Conservation (phyloP, 192 early-diverging fungal genomes). For the Backusella australiensis region DNA sequence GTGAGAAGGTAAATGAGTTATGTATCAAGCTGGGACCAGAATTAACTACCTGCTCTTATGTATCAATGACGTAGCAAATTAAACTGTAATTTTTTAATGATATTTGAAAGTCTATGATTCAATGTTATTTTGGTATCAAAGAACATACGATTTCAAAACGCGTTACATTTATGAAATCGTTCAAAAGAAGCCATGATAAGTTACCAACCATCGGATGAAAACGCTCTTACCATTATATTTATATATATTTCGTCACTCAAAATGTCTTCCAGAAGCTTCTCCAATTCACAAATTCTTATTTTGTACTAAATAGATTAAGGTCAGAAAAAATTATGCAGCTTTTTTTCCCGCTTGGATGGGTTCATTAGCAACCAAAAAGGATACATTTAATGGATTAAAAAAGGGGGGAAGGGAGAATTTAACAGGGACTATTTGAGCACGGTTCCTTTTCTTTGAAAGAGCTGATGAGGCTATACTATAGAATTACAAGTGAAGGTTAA, state of each 20-base stretch:
- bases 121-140: neutral
- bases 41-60: too few relatives aligned
- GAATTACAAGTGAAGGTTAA: neutral
- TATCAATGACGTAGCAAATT: neutral
- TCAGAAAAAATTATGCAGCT: neutral
- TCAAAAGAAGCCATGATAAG: neutral
- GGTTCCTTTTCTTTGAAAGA: neutral
- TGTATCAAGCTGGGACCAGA: too few relatives aligned
- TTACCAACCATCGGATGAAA: neutral
- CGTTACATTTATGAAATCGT: too few relatives aligned
- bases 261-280: neutral
- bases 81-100: neutral
- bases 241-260: neutral
- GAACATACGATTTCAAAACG: too few relatives aligned
- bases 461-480: neutral
- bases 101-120: neutral
- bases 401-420: neutral
- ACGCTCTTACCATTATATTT: neutral
- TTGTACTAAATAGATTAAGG: neutral
- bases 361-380: too few relatives aligned
- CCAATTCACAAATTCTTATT: neutral
- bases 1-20: too few relatives aligned
- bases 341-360: neutral
- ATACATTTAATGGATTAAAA: neutral
- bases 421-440: neutral